Base-by-base conservation (phyloP, 164 flowering plant genomes). In the Vitis rotundifolia region DNA sequence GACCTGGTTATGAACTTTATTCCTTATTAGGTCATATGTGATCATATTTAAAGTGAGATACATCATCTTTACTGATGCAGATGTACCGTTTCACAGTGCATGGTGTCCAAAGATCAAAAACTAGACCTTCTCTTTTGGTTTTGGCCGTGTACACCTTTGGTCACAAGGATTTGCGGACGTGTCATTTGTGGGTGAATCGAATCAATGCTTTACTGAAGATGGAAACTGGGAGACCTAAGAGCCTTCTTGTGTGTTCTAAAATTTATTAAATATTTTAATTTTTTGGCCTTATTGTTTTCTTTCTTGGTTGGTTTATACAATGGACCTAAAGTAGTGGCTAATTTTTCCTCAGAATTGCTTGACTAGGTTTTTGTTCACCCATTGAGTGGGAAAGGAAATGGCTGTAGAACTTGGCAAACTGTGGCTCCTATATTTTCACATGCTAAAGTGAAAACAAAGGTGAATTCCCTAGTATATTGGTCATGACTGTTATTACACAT, bases 351-450 rank as follows among this genome's bases (percentile, higher is more conserved):
- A 64, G 62, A 66, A 16, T 49, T 76, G 59, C 63, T 71, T 82
- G 55, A 44, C 48, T 81, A 94, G 98, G 91, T 94, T 74, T 91
- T 91, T 76, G 87, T 95, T 68, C 80, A 95, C 79, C 99, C 98
- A 67, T 75, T 65, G 74, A 92, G 99, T 77, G 99, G 99, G 65
- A 92, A 89, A 78, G 87, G 84, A 63, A 85, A 82, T 71, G 99
- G 99, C 66, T 73, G 75, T 59, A 82, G 75, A 78, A 88, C 78
- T 54, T 94, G 99, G 99, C 89, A 87, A 77, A 70, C 81, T 57
- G 90, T 92, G 73, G 79, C 89, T 75, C 91, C 96, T 50, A 82
- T 94, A 76, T 94, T 95, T 73, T 78, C 82, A 53, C 89, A 83
- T 37, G 96, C 97, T 61, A 84, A 88, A 79, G 89, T 94, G 12